Base-by-base conservation (phyloP, 2,329 filamentous ascomycete species). In the Fusarium algeriense region DNA sequence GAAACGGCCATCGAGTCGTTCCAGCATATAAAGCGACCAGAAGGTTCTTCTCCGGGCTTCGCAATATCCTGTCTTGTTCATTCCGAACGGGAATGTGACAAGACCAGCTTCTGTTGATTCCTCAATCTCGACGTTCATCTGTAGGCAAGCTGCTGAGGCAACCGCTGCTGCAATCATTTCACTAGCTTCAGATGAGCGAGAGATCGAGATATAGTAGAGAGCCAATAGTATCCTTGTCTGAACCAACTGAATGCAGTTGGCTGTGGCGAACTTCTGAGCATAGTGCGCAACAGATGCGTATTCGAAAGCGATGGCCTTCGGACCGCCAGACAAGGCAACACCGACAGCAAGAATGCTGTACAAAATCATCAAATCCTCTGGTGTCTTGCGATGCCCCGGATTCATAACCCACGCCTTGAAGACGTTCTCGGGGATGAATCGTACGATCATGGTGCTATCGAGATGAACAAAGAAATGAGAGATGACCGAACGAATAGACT, bases 1-100 rank as follows among this genome's bases (percentile, higher is more conserved):
- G 56, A 86, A 89, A 65, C 89, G 85, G 17, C 87, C 87, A 50
- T 88, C 89, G 66, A 91, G 87, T 50, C 90, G 87, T 80, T 94
- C 92, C 78, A 92, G 86, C 73, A 93, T 81, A 72, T 91, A 92
- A 55, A 89, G 86, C 32, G 89, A 88, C 91, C 91, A 94, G 75
- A 93, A 91, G 0, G 91, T 93, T 60, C 92, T 85, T 69, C 91
- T 86, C 65, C 89, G 86, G 73, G 90, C 91, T 79, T 94, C 92
- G 28, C 87, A 85, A 71, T 90, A 87, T 34, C 87, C 88, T 53
- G 80, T 80, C 62, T 83, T 85, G 71, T 86, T 87, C 69, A 92
- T 83, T 23, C 85, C 87, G 74, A 89, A 90, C 7, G 89, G 88
- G 57, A 84, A 86, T 1, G 76, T 75, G n/a, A 80, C 75, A 17